phyloP scores from a whole-genome alignment of 139 green algal species.

The Picochlorum sp. region DNA sequence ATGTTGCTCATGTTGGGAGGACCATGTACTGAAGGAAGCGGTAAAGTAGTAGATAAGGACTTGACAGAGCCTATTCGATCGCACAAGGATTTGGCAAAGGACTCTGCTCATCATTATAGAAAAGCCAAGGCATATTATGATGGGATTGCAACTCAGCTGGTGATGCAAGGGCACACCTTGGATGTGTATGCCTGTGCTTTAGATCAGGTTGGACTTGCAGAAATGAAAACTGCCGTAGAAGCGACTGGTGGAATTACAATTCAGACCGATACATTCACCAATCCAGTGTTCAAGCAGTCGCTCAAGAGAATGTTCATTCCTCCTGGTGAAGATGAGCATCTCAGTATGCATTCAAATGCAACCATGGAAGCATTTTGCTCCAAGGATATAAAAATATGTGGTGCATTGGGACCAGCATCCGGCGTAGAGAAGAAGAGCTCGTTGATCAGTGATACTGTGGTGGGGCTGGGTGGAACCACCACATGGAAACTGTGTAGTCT shows the following conservation, averaged over 20 bases:
- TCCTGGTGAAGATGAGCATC: slow-evolving; percentile 52
- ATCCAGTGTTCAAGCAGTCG: slow-evolving; percentile 82
- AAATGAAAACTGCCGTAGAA: slow-evolving; percentile 89
- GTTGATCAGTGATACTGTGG: slow-evolving; percentile 63
- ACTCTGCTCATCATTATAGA: slow-evolving; percentile 70
- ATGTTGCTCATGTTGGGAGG: slow-evolving; percentile 90
- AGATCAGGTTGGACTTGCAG: slow-evolving; percentile 90
- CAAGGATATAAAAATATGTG: slow-evolving; percentile 63
- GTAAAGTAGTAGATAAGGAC: slow-evolving; percentile 74
- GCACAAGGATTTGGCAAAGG: slow-evolving; percentile 87
- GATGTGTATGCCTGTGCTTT: slow-evolving; percentile 94
- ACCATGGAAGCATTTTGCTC: slow-evolving; percentile 67
- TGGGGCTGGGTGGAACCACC: slow-evolving; percentile 85
- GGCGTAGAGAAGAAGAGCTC: slow-evolving; percentile 71
- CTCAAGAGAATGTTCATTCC: slow-evolving; percentile 63
- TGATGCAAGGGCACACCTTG: slow-evolving; percentile 76
- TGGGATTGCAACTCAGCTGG: slow-evolving; percentile 61
- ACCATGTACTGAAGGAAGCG: slow-evolving; percentile 80
- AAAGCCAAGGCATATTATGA: slow-evolving; percentile 83
- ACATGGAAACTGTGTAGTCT: slow-evolving; percentile 81
- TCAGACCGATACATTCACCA: slow-evolving; percentile 75
- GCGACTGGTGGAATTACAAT: slow-evolving; percentile 79
- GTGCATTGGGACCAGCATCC: slow-evolving; percentile 73
- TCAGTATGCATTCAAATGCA: slow-evolving; percentile 59
- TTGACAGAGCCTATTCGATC: slow-evolving; percentile 78